A percentile compares a stretch with the other conserved stretches of the same genome.
Conservation (phyloP, 331 rosid species). For the Acacia pycnantha region DNA sequence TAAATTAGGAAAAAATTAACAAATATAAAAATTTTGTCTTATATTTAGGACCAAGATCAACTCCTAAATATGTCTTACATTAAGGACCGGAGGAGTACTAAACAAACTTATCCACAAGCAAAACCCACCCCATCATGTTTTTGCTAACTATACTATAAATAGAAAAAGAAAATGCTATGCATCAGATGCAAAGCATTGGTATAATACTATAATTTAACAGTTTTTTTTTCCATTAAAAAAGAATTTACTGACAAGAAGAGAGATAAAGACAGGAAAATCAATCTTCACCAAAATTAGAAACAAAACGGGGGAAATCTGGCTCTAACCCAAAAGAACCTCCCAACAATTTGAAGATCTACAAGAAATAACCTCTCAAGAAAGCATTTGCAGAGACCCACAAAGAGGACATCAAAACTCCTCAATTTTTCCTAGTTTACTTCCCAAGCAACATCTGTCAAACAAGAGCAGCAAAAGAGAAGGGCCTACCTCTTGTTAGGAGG, state of each 20-base stretch:
- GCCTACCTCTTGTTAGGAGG: slow-evolving; percentile 84
- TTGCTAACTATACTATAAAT: background rate
- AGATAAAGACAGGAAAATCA: background rate
- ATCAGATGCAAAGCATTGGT: background rate
- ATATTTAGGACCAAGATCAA: too few relatives aligned
- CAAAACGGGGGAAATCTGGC: background rate
- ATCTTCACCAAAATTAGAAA: background rate
- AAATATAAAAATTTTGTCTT: too few relatives aligned
- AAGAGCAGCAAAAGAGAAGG: slow-evolving; percentile 29
- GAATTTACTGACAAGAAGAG: background rate
- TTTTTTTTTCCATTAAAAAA: too few relatives aligned
- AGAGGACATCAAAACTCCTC: background rate
- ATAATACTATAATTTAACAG: background rate
- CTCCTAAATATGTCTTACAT: too few relatives aligned
- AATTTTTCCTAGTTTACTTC: slow-evolving; percentile 22
- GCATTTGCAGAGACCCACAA: background rate
- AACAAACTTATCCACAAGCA: slow-evolving; percentile 13
- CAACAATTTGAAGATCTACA: background rate
- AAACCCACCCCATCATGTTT: background rate
- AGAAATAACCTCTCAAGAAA: background rate
- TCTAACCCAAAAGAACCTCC: background rate
- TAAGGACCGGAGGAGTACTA: background rate
- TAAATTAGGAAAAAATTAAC: too few relatives aligned
- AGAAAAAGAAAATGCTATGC: background rate
- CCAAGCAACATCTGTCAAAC: slow-evolving; percentile 3